Conservation (phyloP, 108 stramenopile genomes). For the Cyclostephanos invisitatus region DNA sequence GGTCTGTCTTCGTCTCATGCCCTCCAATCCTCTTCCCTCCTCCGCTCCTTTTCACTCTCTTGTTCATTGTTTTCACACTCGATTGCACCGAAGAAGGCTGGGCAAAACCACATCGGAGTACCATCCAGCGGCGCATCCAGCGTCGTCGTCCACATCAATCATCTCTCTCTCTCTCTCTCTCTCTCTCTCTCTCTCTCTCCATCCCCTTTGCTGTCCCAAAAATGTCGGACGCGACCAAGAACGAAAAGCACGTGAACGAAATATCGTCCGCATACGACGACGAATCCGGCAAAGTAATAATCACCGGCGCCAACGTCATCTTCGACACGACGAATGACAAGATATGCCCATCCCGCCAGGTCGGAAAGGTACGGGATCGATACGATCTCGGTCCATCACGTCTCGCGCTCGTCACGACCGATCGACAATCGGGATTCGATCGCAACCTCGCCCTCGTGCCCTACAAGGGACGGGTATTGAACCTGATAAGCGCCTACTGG, state of each 20-base stretch:
- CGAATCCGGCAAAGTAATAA: constrained; percentile 45
- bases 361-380: constrained; percentile 85
- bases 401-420: constrained; percentile 95
- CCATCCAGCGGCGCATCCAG: too few relatives aligned
- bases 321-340: constrained; percentile 42
- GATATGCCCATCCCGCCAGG: constrained; percentile 30
- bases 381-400: constrained; percentile 48
- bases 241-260: constrained; percentile 34
- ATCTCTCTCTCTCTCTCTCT: too few relatives aligned
- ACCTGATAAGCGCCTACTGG: constrained; percentile 94
- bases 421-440: constrained; percentile 98
- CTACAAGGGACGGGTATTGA: constrained; percentile 97
- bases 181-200: too few relatives aligned
- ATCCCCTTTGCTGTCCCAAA: too few relatives aligned
- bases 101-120: too few relatives aligned
- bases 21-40: too few relatives aligned
- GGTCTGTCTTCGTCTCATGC: too few relatives aligned
- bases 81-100: too few relatives aligned
- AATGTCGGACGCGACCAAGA: constrained; percentile 15
- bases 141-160: too few relatives aligned
- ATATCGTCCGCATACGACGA: constrained; percentile 45
- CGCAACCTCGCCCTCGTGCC: constrained; percentile 93
- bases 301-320: constrained; percentile 35
- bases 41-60: too few relatives aligned
- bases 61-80: too few relatives aligned